Conservation (phyloP, 2,329 filamentous ascomycete genomes). For the Calonectria leucothoes region DNA sequence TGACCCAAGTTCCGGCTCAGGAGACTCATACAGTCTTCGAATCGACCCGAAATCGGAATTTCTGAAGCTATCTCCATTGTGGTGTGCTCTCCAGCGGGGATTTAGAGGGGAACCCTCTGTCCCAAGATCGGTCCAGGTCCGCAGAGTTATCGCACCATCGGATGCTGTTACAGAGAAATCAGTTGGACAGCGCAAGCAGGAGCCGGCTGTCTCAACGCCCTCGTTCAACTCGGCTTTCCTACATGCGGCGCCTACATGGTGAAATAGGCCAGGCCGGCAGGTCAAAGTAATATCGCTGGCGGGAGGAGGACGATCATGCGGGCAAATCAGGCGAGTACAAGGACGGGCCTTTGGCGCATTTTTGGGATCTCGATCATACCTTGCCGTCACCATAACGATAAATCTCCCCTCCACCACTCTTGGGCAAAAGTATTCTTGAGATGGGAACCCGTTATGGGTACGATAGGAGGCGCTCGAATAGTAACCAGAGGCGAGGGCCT, state of each 20-base stretch:
- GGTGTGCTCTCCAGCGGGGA: not conserved
- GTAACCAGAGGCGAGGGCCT: not conserved
- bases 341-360: no score
- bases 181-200: conserved; percentile 13
- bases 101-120: conserved; percentile 15
- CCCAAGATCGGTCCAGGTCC: conserved; percentile 27
- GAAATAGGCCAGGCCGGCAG: not conserved
- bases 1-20: not conserved
- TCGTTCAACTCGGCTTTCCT: not conserved
- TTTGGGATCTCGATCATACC: not conserved
- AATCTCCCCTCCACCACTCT: conserved; percentile 25
- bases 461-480: no score
- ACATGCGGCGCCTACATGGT: not conserved
- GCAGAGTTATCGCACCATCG: not conserved
- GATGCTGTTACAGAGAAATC: conserved; percentile 14
- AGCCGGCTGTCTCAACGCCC: not conserved
- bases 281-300: not conserved
- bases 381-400: not conserved
- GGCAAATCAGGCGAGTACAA: not conserved
- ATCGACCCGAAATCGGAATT: not conserved
- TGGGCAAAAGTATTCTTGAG: not conserved
- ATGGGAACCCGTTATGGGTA: not conserved
- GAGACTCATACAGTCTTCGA: not conserved
- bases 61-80: not conserved
- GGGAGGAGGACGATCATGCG: not conserved